These are phyloP conservation scores for Onygenales sp. DNA, from an alignment of 2,329 filamentous ascomycete genomes.

Conservation along the genomic window DNA sequence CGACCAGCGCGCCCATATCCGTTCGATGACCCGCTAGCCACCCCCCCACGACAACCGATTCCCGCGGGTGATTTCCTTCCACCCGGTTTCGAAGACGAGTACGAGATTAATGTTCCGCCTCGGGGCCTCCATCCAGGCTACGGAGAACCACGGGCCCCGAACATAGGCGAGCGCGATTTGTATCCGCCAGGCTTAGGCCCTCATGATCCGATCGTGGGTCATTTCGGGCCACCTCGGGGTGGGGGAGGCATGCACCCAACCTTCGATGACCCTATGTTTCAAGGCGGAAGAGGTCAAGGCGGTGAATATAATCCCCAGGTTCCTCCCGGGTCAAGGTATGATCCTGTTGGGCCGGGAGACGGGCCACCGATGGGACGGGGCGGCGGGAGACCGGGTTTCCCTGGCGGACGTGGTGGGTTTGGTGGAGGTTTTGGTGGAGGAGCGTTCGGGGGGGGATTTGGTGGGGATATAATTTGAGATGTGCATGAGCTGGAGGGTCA, in stretches of 20 bases:
- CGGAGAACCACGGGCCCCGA: constrained; percentile 49
- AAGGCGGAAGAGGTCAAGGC: constrained; percentile 42
- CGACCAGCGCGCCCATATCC: constrained; percentile 59
- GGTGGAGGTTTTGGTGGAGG: constrained; percentile 46
- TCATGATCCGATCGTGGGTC: constrained; percentile 65
- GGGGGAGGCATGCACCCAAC: constrained; percentile 90
- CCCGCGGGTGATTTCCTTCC: constrained; percentile 70
- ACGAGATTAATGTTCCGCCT: constrained; percentile 64
- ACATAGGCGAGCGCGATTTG: constrained; percentile 76
- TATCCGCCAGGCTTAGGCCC: constrained; percentile 81
- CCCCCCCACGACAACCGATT: constrained; percentile 49
- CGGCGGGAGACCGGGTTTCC: constrained; percentile 32
- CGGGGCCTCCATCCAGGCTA: constrained; percentile 36
- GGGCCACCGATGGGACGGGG: constrained; percentile 39
- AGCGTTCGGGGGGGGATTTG: constrained; percentile 34
- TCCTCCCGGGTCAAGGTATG: constrained; percentile 84
- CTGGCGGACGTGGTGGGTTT: constrained; percentile 36
- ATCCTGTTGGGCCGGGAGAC: constrained; percentile 69
- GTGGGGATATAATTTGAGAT: constrained; percentile 33
- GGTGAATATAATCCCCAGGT: constrained; percentile 58
- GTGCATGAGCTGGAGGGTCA: background rate
- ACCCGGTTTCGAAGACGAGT: constrained; percentile 88
- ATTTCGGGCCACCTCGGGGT: constrained; percentile 54
- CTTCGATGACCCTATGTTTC: constrained; percentile 82
- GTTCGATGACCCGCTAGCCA: constrained; percentile 56